Evolutionary conservation across 192 early-diverging fungal species (phyloP), one percentile per base, ranked within the genome.

Genomic region (Anaeromyces robustus): DNA sequence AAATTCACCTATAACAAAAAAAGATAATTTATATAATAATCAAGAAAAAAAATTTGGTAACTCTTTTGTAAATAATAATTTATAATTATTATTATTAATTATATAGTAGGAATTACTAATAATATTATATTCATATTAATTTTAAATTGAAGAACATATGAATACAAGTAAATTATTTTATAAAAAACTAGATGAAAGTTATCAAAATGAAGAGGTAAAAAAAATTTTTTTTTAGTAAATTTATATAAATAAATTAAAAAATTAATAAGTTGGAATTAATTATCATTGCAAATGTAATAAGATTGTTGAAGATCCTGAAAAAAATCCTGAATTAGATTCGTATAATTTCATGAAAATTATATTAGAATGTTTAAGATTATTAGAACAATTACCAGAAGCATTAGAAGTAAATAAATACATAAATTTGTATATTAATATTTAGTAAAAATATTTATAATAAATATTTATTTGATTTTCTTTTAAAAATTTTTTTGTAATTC

Each of bases 301-400:
- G 82, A 83, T 84, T 22, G 59, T 79, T 9, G 90, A 91, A 80
- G 85, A 90, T 52, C 80, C 87, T n/a, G 89, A 89, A 26, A 78
- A 30, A 84, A 88, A 77, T 86, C 89, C 68, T 11, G 90, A 91
- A 81, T 77, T 80, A 29, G 88, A 91, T 79, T 90, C 89, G 17
- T 87, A 84, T 80, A 80, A 85, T 26, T 88, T 86, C 83, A 91
- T 90, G 52, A 78, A 81, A 39, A 77, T 79, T 29, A 79, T 90
- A 26, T 11, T 91, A 22, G 88, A 90, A 79, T 80, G 82, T 29
- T 81, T 90, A 2, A 34, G 79, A 26, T 77, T 86, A 26, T 80
- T 90, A 2, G 87, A 84, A 4, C 77, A 82, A 31, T 81, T 91
- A 4, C 84, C 85, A 29, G 83, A 87, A 18, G 88, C 87, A 31